Evolutionary conservation across 1,139 yeast species (phyloP), one percentile per base, ranked within the genome.

Genomic region (Lodderomyces theae): DNA sequence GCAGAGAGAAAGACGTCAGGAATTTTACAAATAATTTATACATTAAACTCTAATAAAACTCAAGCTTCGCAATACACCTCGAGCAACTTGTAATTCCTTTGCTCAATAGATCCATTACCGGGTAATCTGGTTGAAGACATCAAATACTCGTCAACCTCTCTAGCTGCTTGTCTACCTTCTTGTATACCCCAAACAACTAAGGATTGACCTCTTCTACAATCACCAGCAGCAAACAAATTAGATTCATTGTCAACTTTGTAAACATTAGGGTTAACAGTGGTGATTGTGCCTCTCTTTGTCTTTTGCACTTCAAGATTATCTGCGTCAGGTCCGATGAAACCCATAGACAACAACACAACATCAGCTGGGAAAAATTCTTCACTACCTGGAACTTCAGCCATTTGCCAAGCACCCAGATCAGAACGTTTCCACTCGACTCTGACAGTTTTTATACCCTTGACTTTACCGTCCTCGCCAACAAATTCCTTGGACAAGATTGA

Each of bases 141-240:
- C 63, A 92, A 74, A 63, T 64, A 86, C 54, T 72, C 65, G 60
- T 92, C 98, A 47, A 92, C 94, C 56, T 87, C 90, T 53, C 96
- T 79, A 31, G 98, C 98, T 77, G 96, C 87, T 67, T 92, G 97
- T 72, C 97, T 82, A 53, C 98, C 98, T 70, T 92, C 98, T 69
- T 92, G 97, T 55, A 92, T 92, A 69, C 97, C 98, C 97, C 98
- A 92, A 44, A 92, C 98, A 62, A 92, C 94, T 63, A 92, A 79
- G 3, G 96, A 88, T 72, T 92, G 98, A 25, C 98, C 98, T 69
- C 98, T 84, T 74, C 98, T 85, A 72, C 97, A 92, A 66, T 92
- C 98, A 68, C 98, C 98, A 39, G 97, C 97, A 42, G 97, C 88
- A 61, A 89, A 92, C 48, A 89, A 60, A 54, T 88, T 89, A 40